These are phyloP conservation scores for Penicillium bovifimosum DNA, from an alignment of 495 filamentous ascomycete species.

Conservation along the genomic window DNA sequence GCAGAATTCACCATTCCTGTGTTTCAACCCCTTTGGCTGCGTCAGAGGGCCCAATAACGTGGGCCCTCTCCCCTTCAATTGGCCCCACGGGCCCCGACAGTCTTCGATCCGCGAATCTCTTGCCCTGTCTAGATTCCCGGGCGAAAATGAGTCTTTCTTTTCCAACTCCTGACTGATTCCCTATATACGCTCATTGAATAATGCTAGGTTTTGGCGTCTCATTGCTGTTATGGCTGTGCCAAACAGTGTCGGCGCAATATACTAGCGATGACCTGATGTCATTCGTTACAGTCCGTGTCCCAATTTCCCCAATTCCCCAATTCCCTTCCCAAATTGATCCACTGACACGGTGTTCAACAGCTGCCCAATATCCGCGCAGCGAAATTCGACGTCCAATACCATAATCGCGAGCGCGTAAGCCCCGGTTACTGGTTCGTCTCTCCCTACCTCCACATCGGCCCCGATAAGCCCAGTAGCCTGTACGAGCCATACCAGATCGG, in stretches of 20 bases:
- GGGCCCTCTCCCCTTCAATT: neutral
- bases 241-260: conserved; percentile 5
- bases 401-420: conserved; percentile 21
- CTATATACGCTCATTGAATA: conserved; percentile 1
- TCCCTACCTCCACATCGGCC: conserved; percentile 26
- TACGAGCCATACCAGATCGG: conserved; percentile 33
- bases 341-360: conserved; percentile 12
- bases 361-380: conserved; percentile 27
- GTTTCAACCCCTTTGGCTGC: conserved; percentile 1
- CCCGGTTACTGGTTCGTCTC: conserved; percentile 37
- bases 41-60: conserved; percentile 2
- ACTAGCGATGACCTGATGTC: conserved; percentile 8
- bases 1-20: neutral
- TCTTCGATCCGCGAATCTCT: neutral
- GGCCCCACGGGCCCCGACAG: neutral
- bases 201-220: conserved; percentile 1
- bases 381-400: conserved; percentile 27
- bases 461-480: conserved; percentile 18
- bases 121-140: neutral
- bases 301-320: neutral
- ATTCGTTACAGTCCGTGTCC: conserved; percentile 5
- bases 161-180: neutral
- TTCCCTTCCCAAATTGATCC: neutral
- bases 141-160: neutral
- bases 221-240: conserved; percentile 8